Conservation (phyloP, 768 basidiomycete species). For the Hortiboletus flavorubellus region DNA sequence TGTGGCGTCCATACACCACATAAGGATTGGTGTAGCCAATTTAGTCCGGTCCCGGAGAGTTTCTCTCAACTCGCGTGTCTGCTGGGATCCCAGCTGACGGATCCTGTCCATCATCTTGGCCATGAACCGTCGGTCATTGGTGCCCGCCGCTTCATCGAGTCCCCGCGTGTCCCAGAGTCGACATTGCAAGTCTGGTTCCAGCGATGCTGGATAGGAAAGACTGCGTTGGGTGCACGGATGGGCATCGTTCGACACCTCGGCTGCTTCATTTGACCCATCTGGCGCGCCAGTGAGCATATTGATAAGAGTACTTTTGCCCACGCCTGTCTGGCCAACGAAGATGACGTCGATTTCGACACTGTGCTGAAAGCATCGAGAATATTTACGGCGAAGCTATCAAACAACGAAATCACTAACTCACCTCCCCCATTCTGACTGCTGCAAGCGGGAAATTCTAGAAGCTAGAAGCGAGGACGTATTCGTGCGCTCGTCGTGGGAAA, state of each 20-base stretch:
- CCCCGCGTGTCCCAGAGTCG: conserved; percentile 28
- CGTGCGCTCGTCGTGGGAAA: conserved; percentile 2
- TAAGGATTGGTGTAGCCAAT: conserved; percentile 12
- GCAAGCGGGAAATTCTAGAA: background rate
- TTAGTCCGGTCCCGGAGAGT: conserved; percentile 8
- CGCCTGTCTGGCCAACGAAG: conserved; percentile 25
- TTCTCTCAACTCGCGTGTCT: conserved; percentile 19
- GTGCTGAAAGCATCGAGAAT: conserved; percentile 3
- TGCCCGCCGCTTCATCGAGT: conserved; percentile 20
- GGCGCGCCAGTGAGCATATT: conserved; percentile 20
- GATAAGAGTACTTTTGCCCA: conserved; percentile 25
- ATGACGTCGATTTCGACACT: conserved; percentile 14
- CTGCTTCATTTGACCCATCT: conserved; percentile 4
- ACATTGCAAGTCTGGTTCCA: conserved; percentile 6
- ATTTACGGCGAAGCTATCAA: conserved; percentile 3
- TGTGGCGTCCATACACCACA: conserved; percentile 26
- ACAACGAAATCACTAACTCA: conserved; percentile 6
- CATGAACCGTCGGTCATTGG: conserved; percentile 1
- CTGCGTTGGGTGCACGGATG: conserved; percentile 18
- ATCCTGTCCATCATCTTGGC: conserved; percentile 14
- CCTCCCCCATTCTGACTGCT: conserved; percentile 17
- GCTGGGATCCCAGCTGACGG: conserved; percentile 9
- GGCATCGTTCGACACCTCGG: conserved; percentile 18
- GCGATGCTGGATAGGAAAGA: conserved; percentile 1
- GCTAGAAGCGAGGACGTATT: background rate